Percentiles rank a stretch among this genome's conserved stretches.
Evolutionary conservation across 495 filamentous ascomycete genomes (phyloP).

Genomic region (Friedmanniomyces endolithicus): DNA sequence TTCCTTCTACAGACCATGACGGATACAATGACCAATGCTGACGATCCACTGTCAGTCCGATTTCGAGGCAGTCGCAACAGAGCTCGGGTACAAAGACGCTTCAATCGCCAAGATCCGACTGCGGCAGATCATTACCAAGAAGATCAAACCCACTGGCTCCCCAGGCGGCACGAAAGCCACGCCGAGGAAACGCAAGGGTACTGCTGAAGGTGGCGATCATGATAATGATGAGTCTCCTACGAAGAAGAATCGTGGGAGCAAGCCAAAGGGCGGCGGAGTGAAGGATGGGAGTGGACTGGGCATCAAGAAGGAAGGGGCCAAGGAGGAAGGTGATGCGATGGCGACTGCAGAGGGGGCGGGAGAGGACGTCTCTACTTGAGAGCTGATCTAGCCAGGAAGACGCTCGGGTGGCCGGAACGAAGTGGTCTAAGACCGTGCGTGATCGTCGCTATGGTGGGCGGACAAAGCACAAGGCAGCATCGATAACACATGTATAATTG

Average conservation of each 20-base stretch:
- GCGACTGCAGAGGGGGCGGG: background rate
- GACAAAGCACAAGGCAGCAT: no score
- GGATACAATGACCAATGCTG: background rate
- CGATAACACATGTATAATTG: no score
- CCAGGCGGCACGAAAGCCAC: slow-evolving; percentile 1
- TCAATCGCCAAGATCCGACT: slow-evolving; percentile 10
- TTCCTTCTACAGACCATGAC: background rate
- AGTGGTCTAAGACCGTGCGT: no score
- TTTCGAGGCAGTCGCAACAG: slow-evolving; percentile 11
- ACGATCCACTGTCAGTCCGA: slow-evolving; percentile 1
- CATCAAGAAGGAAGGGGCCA: slow-evolving; percentile 6
- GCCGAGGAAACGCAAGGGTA: slow-evolving; percentile 8
- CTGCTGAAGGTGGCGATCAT: background rate
- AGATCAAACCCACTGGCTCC: slow-evolving; percentile 2
- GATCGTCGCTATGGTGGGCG: no score
- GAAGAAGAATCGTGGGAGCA: slow-evolving; percentile 7
- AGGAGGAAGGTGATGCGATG: background rate
- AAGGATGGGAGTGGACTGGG: background rate
- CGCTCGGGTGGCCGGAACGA: no score
- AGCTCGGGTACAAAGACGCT: slow-evolving; percentile 10
- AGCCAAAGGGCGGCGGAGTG: slow-evolving; percentile 1
- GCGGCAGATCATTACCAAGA: slow-evolving; percentile 16
- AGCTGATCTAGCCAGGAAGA: background rate
- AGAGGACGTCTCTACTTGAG: background rate
- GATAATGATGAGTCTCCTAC: slow-evolving; percentile 4